Base-by-base conservation (phyloP, 129 eudicot genomes). In the Centella asiatica region DNA sequence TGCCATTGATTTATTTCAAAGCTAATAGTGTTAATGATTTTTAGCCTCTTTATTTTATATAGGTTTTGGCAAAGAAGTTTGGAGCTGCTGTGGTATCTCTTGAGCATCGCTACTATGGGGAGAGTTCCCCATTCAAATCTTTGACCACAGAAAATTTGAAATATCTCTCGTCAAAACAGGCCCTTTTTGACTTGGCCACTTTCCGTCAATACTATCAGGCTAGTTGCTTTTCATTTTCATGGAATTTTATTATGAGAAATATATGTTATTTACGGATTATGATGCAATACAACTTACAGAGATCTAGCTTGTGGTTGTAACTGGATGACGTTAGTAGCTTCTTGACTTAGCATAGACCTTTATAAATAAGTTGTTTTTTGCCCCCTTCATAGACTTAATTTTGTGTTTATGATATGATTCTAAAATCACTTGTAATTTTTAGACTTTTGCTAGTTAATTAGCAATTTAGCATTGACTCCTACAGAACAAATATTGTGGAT, bases 121-220 rank as follows among this genome's bases (percentile, higher is more conserved):
- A 80, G 80, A 93, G 99, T 74, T 80, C 95, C 46, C 99, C 96
- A 2, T 93, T 93, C 53, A 72, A 82, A 26, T 80, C 83, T 31
- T 77, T 80, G 69, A 72, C 92, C 6, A 93, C 99, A 40, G 81
- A 80, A 76, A 82, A 93, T 62, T 84, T 93, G 49, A 78, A 62
- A 59, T 93, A 71, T 77, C 95, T 93, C 65, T 93, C 99, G 36
- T 93, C 99, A 22, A 93, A 93, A 64, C 99, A 93, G 70, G 95
- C 99, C 19, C 81, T 93, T 7, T 87, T 70, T 70, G 99, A 93
- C 65, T 85, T 93, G 85, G 99, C 99, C 60, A 81, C 54, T 76
- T 93, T 93, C 81, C 89, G 95, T 26, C 85, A 93, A 60, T 80
- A 65, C 68, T 87, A 87, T 78, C 99, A 93, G 99, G 99, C 78